Percentiles rank a stretch among this genome's conserved stretches.
Evolutionary conservation across 2,329 filamentous ascomycete species (phyloP).

Genomic region (Elsinoe arachidis): DNA sequence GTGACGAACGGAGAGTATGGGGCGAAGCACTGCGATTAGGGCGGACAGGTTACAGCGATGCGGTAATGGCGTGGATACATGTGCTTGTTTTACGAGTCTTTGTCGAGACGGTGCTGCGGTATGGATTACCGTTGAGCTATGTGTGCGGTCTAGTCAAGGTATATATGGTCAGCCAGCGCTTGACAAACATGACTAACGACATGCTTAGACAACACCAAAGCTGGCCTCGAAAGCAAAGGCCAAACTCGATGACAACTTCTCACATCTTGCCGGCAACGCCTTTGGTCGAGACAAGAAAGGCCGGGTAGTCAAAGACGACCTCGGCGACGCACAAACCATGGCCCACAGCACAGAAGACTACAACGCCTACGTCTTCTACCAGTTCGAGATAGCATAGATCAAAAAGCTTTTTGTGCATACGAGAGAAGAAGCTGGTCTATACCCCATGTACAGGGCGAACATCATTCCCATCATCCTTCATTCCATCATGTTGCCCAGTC

Average conservation of each 20-base stretch:
- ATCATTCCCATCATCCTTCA: neutral
- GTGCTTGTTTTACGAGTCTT: constrained; percentile 86
- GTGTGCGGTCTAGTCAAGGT: constrained; percentile 79
- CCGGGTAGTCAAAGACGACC: constrained; percentile 82
- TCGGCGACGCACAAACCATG: constrained; percentile 75
- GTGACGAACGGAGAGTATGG: constrained; percentile 85
- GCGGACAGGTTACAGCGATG: constrained; percentile 89
- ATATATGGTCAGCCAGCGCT: constrained; percentile 26
- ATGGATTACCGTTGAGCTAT: constrained; percentile 85
- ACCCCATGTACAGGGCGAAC: constrained; percentile 11
- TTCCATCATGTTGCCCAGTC: neutral
- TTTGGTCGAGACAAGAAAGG: constrained; percentile 92
- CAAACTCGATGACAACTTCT: constrained; percentile 70
- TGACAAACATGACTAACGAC: constrained; percentile 13
- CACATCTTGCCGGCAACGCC: constrained; percentile 88
- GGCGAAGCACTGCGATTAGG: constrained; percentile 81
- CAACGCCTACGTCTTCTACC: constrained; percentile 94
- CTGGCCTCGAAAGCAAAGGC: constrained; percentile 60
- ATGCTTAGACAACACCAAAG: constrained; percentile 67
- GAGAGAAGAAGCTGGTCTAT: neutral
- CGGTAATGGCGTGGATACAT: constrained; percentile 93
- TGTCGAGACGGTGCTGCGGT: constrained; percentile 94
- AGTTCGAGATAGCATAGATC: constrained; percentile 63
- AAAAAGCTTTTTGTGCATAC: neutral
- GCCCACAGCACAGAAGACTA: constrained; percentile 63